Conservation (phyloP, 331 rosid species). For the Phaseolus coccineus region DNA sequence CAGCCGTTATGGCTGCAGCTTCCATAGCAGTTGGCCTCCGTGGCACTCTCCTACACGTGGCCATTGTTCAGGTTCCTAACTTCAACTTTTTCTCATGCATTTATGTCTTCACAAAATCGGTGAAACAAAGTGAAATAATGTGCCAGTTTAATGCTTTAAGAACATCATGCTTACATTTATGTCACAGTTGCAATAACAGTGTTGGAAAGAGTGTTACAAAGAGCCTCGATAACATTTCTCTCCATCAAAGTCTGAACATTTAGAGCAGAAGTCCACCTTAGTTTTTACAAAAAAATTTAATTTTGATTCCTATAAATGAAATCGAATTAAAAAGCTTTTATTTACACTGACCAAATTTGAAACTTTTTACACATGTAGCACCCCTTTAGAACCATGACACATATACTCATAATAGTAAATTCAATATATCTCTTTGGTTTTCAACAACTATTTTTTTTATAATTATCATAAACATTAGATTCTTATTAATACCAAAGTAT, state of each 20-base stretch:
- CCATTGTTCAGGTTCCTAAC: constrained; percentile 85
- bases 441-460: background rate
- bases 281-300: no score
- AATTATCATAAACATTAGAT: background rate
- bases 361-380: no score
- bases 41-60: constrained; percentile 79
- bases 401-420: background rate
- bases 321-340: no score
- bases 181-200: background rate
- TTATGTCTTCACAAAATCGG: background rate
- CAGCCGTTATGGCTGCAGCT: constrained; percentile 91
- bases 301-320: no score
- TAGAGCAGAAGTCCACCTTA: no score
- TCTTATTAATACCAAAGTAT: background rate
- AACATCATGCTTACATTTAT: background rate
- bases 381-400: background rate
- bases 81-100: constrained; percentile 15
- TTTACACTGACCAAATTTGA: no score
- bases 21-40: constrained; percentile 86
- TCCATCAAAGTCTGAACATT: no score
- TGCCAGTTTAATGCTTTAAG: background rate
- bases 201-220: no score
- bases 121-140: background rate
- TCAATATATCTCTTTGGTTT: background rate
- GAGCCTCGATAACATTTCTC: no score